These are phyloP conservation scores for Butyriboletus loyo DNA, from an alignment of 768 basidiomycete species.

Conservation along the genomic window DNA sequence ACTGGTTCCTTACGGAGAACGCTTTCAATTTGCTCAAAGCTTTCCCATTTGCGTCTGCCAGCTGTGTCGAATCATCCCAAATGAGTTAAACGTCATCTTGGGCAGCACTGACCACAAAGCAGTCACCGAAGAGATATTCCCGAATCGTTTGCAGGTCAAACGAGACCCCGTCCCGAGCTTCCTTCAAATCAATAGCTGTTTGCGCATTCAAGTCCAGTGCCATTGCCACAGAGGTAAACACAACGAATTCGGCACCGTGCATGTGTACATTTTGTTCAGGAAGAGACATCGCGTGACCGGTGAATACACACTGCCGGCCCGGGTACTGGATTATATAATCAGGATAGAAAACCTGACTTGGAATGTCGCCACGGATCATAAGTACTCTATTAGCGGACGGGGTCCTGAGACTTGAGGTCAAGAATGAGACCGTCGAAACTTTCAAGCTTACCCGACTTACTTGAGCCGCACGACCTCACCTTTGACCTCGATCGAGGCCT, in stretches of 20 bases:
- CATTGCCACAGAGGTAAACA: not conserved
- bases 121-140: slow-evolving; percentile 51
- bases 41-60: slow-evolving; percentile 49
- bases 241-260: not conserved
- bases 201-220: slow-evolving; percentile 38
- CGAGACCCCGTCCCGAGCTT: slow-evolving; percentile 43
- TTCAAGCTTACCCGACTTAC: too few species aligned
- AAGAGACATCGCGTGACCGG: too few species aligned
- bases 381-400: too few species aligned
- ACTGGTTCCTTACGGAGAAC: slow-evolving; percentile 52
- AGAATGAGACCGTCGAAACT: too few species aligned
- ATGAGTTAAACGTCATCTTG: not conserved
- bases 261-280: not conserved
- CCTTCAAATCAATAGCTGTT: slow-evolving; percentile 50
- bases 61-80: slow-evolving; percentile 33
- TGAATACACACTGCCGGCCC: not conserved
- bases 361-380: too few species aligned
- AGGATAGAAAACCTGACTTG: too few species aligned
- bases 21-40: slow-evolving; percentile 40
- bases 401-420: too few species aligned
- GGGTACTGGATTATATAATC: too few species aligned
- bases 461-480: too few species aligned
- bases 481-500: too few species aligned
- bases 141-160: slow-evolving; percentile 44
- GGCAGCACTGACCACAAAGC: not conserved